phyloP scores from a whole-genome alignment of 169 alveolate species.

The Theileria parva region DNA sequence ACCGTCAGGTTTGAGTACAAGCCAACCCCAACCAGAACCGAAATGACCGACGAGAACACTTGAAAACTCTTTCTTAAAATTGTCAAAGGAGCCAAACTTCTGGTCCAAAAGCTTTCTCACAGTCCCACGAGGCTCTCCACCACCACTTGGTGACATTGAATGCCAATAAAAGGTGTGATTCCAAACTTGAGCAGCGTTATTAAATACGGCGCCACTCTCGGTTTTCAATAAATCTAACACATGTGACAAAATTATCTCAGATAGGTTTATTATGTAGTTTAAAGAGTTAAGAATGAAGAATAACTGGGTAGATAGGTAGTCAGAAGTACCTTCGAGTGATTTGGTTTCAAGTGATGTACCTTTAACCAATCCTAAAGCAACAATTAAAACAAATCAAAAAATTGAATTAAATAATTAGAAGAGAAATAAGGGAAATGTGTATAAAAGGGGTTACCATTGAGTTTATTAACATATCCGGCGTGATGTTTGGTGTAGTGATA shows the following conservation, averaged over 20 bases:
- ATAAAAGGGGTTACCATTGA: conserved; percentile 70
- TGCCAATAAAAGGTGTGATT: conserved; percentile 94
- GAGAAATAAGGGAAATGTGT: conserved; percentile 8
- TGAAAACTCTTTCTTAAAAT: conserved; percentile 83
- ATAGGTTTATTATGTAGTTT: neutral
- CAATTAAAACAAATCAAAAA: conserved; percentile 21
- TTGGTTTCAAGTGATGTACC: conserved; percentile 67
- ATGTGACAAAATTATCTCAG: neutral
- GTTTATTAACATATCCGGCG: conserved; percentile 88
- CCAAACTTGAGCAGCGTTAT: conserved; percentile 90
- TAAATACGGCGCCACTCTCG: conserved; percentile 81
- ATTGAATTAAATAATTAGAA: conserved; percentile 42
- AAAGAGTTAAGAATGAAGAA: conserved; percentile 22
- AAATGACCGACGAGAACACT: conserved; percentile 86
- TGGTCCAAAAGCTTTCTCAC: conserved; percentile 80
- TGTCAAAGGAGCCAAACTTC: conserved; percentile 84
- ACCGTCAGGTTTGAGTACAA: conserved; percentile 87
- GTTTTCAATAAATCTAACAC: conserved; percentile 72
- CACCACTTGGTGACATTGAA: conserved; percentile 89
- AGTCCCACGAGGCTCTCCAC: conserved; percentile 87
- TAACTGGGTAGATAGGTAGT: conserved; percentile 8
- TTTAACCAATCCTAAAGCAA: conserved; percentile 65
- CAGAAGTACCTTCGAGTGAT: conserved; percentile 75
- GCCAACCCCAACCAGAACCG: conserved; percentile 99
- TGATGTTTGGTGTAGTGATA: conserved; percentile 95